Evolutionary conservation across 2,329 filamentous ascomycete species (phyloP), one percentile per base, ranked within the genome.

Genomic region (Karstenula rhodostoma): DNA sequence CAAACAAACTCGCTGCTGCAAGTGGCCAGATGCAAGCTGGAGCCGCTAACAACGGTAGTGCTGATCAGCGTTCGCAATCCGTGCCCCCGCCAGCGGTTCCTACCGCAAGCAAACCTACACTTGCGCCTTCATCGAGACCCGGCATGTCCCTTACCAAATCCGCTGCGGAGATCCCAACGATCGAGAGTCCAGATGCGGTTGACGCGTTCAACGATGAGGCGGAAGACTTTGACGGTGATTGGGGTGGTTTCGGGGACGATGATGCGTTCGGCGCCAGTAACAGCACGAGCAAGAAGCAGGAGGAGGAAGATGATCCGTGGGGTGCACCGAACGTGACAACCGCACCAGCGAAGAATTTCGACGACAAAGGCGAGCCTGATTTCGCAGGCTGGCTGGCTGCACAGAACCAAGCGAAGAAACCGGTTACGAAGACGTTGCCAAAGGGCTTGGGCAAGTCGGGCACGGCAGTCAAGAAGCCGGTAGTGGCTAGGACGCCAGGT

Each of bases 341-440:
- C 12, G 55, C 75, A 7, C 70, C 82, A 57, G 73, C 32, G 80
- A 84, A 72, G 7, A 84, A 89, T 0, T 94, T 90, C 65, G 92
- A 94, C 60, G 93, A 97, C 68, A 89, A 91, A 27, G 89, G 90
- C 2, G 94, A 99, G 76, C 94, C 94, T 0, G 95, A 98, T 77
- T 98, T 99, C 78, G 94, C 93, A 5, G 94, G 93, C 5, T 98
- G 95, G 94, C 79, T 98, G 23, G 93, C 92, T 13, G 93, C 94
- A 13, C 93, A 97, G 75, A 88, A 90, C 6, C 85, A 89, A 64
- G 87, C 90, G 64, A 97, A 96, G 80, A 84, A 84, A 71, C 77
- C 60, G 55, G 74, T 58, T 1, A 85, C 84, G 68, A 95, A 91
- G 66, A 81, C 89, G 2, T 75, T 98, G 57, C 94, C 94, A 0